Conservation (phyloP, 2,329 filamentous ascomycete species). For the Xylaria sp. region DNA sequence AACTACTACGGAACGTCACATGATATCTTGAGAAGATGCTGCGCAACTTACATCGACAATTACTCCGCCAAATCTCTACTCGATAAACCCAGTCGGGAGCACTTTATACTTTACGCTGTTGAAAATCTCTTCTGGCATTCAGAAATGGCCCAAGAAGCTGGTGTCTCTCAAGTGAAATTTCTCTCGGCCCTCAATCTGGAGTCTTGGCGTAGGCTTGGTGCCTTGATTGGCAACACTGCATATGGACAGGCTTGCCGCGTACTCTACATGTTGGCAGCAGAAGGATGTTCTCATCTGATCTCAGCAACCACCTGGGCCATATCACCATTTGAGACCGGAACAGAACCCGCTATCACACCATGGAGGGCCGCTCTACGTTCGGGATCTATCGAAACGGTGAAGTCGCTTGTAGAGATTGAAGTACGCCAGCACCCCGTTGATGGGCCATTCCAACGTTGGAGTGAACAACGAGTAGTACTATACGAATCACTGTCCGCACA, state of each 20-base stretch:
- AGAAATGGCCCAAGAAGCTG: background rate
- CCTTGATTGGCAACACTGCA: background rate
- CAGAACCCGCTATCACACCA: background rate
- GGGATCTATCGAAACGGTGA: background rate
- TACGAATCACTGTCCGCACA: background rate
- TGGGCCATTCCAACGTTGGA: background rate
- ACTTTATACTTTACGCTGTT: background rate
- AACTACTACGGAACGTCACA: background rate
- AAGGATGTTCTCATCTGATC: background rate
- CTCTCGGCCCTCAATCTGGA: background rate
- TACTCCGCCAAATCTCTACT: background rate
- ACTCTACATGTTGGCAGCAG: background rate
- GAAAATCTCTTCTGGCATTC: background rate
- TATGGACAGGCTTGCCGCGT: background rate
- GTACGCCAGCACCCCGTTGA: background rate
- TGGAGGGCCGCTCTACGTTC: background rate
- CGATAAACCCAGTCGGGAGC: background rate
- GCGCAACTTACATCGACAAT: background rate
- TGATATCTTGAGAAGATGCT: background rate
- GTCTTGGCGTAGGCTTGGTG: background rate
- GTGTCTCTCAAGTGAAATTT: background rate
- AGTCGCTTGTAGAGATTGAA: background rate
- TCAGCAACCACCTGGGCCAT: background rate
- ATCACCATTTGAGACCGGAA: background rate
- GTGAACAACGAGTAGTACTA: background rate